Base-by-base conservation (phyloP, 176 grass and related monocot genomes). In the Oryza punctata region DNA sequence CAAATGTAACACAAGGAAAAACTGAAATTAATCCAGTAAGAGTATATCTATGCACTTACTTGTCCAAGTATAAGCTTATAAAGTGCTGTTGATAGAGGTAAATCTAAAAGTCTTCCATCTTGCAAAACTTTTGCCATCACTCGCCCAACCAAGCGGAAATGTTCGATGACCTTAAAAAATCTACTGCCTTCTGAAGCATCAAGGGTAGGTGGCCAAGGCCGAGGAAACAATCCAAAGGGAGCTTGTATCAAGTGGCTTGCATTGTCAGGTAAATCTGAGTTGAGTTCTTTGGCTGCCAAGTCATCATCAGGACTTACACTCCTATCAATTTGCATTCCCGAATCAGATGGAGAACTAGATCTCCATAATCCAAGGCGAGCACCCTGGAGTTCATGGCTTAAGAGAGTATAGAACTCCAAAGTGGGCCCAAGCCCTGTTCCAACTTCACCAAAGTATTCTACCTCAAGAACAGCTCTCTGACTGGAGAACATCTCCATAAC, bases 71-170 rank as follows among this genome's bases (percentile, higher is more conserved):
- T 73, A 70, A 94, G 84, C 86, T 97, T 97, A 83, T 94, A 97
- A 84, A 97, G 94, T 63, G 92, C 81, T 70, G 78, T 84, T 50
- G 95, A 97, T 28, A 94, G 75, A 61, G 95, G 95, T 81, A 97
- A 79, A 76, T 97, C 95, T 67, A 97, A 78, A 67, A 97, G 90
- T 14, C 95, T 84, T 28, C 95, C 95, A 92, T 97, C 95, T 85
- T 97, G 92, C 83, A 94, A 78, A 37, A 93, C 95, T 86, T 97
- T 97, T n/a, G 95, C 95, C 81, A 89, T 87, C 10, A 92, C 90
- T 77, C 76, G 83, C 64, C 95, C 95, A 18, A 89, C 52, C 47
- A 97, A 83, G 50, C 95, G 88, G 63, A 94, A 97, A 92, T 93
- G 73, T 57, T 88, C 88, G 3, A 47, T 65, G 15, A 94, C 89